Evolutionary conservation across 2,329 filamentous ascomycete species (phyloP), one percentile per base, ranked within the genome.

Genomic region (Intubia oerlemansii): DNA sequence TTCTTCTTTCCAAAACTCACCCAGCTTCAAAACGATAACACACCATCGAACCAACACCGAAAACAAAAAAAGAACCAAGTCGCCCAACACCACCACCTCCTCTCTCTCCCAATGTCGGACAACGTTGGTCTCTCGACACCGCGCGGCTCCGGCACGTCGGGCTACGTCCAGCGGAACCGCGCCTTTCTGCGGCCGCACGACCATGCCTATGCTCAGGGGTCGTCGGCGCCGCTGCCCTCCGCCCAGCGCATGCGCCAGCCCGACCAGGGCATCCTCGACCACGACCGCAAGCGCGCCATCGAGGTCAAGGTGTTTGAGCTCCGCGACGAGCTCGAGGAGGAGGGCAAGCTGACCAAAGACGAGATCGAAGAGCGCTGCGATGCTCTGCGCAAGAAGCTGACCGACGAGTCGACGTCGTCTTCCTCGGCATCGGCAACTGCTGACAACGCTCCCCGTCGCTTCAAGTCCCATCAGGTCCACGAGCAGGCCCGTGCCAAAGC

Each of bases 51-150:
- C n/a, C n/a, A n/a, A n/a, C n/a, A n/a, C n/a, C n/a, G n/a, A n/a
- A n/a, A n/a, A n/a, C n/a, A n/a, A n/a, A n/a, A n/a, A n/a, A n/a
- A n/a, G n/a, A n/a, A n/a, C n/a, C n/a, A n/a, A n/a, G n/a, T n/a
- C n/a, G n/a, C n/a, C n/a, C n/a, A n/a, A n/a, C n/a, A n/a, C n/a
- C n/a, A n/a, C n/a, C n/a, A n/a, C n/a, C n/a, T n/a, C n/a, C n/a
- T n/a, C n/a, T n/a, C n/a, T n/a, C n/a, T n/a, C n/a, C 29, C 23
- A 10, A 95, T 95, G 88, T 88, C 84, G 35, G 82, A 88, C 39
- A 98, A 98, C 56, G 88, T 98, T 45, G 90, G 88, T 33, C 80
- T 98, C 43, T 72, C 76, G 32, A 98, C 88, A 5, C 88, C 88
- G 4, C 75, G 88, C 44, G 88, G 88, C 40, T 91, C 79, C 47